phyloP scores from a whole-genome alignment of 345 rosid genomes.

The Euclidium syriacum region DNA sequence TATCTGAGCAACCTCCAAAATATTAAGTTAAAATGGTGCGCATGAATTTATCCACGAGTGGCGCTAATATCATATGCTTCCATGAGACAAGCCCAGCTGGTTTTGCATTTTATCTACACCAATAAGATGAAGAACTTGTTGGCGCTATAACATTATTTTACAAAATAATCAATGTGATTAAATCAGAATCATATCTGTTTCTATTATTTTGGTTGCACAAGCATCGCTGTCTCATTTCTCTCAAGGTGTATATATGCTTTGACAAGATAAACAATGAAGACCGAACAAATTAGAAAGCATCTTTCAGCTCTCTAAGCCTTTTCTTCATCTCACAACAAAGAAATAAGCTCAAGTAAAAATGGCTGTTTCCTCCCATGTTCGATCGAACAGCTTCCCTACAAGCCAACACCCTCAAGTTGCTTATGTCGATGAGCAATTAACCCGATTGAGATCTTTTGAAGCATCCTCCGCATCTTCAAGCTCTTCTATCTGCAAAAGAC shows the following conservation, averaged over 20 bases:
- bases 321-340: slow-evolving; percentile 2
- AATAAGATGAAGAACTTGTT: neutral
- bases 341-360: slow-evolving; percentile 21
- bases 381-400: slow-evolving; percentile 46
- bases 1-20: slow-evolving; percentile 2
- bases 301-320: slow-evolving; percentile 2
- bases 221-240: neutral
- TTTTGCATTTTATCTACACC: neutral
- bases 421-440: slow-evolving; percentile 32
- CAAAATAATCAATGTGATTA: neutral
- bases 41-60: slow-evolving; percentile 3
- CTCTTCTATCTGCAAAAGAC: slow-evolving; percentile 13
- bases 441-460: slow-evolving; percentile 29
- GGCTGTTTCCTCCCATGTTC: slow-evolving; percentile 37
- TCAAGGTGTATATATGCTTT: neutral
- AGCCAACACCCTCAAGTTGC: slow-evolving; percentile 38
- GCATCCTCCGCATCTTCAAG: slow-evolving; percentile 25
- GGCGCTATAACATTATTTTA: neutral
- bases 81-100: slow-evolving; percentile 1
- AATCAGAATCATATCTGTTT: neutral
- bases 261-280: neutral
- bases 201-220: no score
- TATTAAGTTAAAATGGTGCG: no score
- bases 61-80: neutral
- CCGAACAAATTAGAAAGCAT: no score